Conservation (phyloP, 2,329 filamentous ascomycete species). For the Botryosphaeria agaves region DNA sequence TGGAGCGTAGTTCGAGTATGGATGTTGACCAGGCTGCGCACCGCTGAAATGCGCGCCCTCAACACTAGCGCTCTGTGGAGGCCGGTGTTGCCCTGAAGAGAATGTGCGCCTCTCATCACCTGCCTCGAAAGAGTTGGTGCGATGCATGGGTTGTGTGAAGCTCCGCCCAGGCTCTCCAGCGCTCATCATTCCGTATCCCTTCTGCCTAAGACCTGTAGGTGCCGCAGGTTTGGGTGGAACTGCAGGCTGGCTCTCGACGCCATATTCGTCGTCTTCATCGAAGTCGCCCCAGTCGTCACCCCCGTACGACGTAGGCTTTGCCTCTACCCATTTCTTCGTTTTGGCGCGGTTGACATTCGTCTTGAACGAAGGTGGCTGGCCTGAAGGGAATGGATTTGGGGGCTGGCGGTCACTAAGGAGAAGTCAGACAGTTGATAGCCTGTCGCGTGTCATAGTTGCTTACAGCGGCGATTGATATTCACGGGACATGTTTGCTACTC, state of each 20-base stretch:
- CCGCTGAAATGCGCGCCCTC: too few relatives aligned
- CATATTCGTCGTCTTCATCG: constrained; percentile 38
- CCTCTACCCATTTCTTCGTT: constrained; percentile 90
- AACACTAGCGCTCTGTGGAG: too few relatives aligned
- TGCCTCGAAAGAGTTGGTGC: constrained; percentile 35
- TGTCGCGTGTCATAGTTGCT: too few relatives aligned
- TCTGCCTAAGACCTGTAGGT: constrained; percentile 26
- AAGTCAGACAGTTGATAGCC: too few relatives aligned
- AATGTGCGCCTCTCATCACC: constrained; percentile 36
- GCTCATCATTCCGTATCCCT: constrained; percentile 12
- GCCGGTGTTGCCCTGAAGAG: constrained; percentile 13
- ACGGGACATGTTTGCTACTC: too few relatives aligned
- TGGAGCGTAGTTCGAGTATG: too few relatives aligned
- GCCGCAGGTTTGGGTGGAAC: constrained; percentile 21
- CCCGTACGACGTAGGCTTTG: constrained; percentile 72
- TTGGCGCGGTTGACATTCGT: constrained; percentile 78
- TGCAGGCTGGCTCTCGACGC: constrained; percentile 28
- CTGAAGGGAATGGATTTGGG: constrained; percentile 10
- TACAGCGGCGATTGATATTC: too few relatives aligned
- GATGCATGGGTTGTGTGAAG: constrained; percentile 22
- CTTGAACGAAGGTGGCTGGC: constrained; percentile 46
- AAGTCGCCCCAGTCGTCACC: constrained; percentile 81
- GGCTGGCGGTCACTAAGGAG: constrained; percentile 13
- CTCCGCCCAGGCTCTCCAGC: constrained; percentile 12
- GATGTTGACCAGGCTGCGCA: too few relatives aligned